phyloP scores from a whole-genome alignment of 805 yeast species.

The Brettanomyces bruxellensis region DNA sequence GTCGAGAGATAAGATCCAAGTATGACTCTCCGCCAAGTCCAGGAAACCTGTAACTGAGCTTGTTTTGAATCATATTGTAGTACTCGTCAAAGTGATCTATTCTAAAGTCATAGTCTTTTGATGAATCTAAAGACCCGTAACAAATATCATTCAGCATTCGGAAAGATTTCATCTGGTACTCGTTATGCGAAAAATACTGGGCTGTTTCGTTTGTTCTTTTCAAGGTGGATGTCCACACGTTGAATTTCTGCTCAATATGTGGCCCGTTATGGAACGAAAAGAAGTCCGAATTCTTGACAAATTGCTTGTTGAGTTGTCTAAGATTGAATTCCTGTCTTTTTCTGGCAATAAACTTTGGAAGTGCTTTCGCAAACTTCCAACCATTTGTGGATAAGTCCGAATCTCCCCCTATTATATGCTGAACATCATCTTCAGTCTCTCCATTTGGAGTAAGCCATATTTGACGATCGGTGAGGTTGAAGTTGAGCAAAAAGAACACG shows the following conservation, averaged over 20 bases:
- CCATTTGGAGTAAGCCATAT: constrained; percentile 29
- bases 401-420: constrained; percentile 26
- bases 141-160: constrained; percentile 27
- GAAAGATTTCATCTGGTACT: constrained; percentile 23
- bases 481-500: constrained; percentile 41
- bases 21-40: constrained; percentile 32
- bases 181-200: constrained; percentile 20
- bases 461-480: constrained; percentile 27
- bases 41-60: constrained; percentile 25
- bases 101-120: constrained; percentile 23
- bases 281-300: constrained; percentile 18
- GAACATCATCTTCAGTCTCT: constrained; percentile 21
- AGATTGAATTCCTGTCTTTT: constrained; percentile 28
- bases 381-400: constrained; percentile 22
- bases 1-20: constrained; percentile 26
- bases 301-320: constrained; percentile 24
- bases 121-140: constrained; percentile 26
- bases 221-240: constrained; percentile 27
- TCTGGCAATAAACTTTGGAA: constrained; percentile 25
- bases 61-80: constrained; percentile 21
- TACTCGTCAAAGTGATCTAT: constrained; percentile 19
- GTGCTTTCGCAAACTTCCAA: constrained; percentile 24
- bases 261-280: constrained; percentile 12
- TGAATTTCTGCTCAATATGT: constrained; percentile 20
- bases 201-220: constrained; percentile 26